Conservation (phyloP, 2,329 filamentous ascomycete species). For the Thelonectria blattea region DNA sequence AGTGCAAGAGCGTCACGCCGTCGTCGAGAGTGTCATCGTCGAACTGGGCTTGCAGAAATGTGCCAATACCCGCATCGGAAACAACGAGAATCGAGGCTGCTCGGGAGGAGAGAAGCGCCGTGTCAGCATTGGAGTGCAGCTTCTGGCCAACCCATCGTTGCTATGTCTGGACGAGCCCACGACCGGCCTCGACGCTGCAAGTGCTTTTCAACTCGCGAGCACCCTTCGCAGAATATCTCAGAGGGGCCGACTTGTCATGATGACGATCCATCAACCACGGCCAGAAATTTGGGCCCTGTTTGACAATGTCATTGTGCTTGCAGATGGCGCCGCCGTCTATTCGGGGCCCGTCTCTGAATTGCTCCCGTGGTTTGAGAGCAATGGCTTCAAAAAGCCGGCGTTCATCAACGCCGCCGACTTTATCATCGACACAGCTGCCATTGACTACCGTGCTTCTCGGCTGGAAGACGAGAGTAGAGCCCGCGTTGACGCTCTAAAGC, state of each 20-base stretch:
- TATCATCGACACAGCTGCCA: constrained; percentile 74
- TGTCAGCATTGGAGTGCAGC: constrained; percentile 78
- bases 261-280: constrained; percentile 78
- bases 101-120: constrained; percentile 80
- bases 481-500: constrained; percentile 66
- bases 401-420: constrained; percentile 83
- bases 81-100: constrained; percentile 73
- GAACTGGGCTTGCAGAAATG: constrained; percentile 80
- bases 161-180: constrained; percentile 82
- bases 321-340: constrained; percentile 71
- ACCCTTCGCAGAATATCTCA: constrained; percentile 71
- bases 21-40: constrained; percentile 78
- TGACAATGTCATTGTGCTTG: constrained; percentile 72
- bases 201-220: constrained; percentile 74
- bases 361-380: constrained; percentile 66
- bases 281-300: constrained; percentile 83
- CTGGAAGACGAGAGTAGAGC: constrained; percentile 64
- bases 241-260: constrained; percentile 73
- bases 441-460: constrained; percentile 73
- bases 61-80: constrained; percentile 75
- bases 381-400: constrained; percentile 67
- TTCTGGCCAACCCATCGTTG: constrained; percentile 77
- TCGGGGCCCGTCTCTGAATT: constrained; percentile 65
- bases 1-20: constrained; percentile 62
- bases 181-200: constrained; percentile 78